Percentiles rank a stretch among this genome's conserved stretches.
Conservation (phyloP, 2,329 filamentous ascomycete genomes). For the Ceratocystis diversiconidia region DNA sequence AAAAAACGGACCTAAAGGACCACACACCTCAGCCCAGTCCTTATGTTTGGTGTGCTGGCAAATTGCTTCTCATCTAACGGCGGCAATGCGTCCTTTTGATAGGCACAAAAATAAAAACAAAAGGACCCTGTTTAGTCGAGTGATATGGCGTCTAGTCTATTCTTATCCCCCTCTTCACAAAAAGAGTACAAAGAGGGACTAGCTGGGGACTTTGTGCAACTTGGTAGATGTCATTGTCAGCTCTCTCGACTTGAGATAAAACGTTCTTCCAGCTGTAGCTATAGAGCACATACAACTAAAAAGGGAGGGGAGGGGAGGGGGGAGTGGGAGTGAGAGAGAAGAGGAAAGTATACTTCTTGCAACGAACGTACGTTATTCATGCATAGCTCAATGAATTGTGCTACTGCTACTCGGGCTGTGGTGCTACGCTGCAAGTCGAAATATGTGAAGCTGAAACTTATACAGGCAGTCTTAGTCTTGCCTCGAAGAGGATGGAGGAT, state of each 20-base stretch:
- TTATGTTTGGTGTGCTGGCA: background rate
- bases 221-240: background rate
- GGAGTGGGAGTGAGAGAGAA: too few species aligned
- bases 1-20: background rate
- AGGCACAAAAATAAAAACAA: too few species aligned
- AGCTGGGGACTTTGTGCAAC: background rate
- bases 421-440: background rate
- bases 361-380: background rate
- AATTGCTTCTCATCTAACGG: background rate
- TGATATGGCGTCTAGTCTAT: too few species aligned
- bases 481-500: background rate
- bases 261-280: too few species aligned
- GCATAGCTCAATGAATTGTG: background rate
- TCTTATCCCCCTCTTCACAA: background rate
- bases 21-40: background rate
- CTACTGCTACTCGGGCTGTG: background rate
- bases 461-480: background rate
- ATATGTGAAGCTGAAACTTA: background rate
- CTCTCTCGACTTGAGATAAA: background rate
- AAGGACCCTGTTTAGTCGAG: too few species aligned
- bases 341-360: background rate
- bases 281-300: too few species aligned
- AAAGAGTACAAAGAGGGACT: background rate
- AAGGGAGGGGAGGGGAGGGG: too few species aligned
- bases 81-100: too few species aligned